These are phyloP conservation scores for Saturnispora sanitii DNA, from an alignment of 805 yeast genomes.

Conservation along the genomic window DNA sequence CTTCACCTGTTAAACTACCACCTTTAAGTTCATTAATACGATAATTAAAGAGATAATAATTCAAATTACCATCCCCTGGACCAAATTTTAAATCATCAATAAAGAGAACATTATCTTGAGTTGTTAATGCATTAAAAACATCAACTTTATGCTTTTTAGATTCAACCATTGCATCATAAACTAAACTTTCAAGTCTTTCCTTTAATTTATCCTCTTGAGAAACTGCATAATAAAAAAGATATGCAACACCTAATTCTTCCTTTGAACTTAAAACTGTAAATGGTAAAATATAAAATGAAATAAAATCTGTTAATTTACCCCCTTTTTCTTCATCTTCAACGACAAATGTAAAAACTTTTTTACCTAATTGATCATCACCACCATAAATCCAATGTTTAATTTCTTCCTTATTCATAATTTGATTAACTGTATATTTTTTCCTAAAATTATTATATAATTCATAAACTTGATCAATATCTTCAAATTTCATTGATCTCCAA, in stretches of 20 bases:
- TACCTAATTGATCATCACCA: constrained; percentile 33
- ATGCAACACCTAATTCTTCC: constrained; percentile 72
- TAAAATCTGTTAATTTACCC: constrained; percentile 73
- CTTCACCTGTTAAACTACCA: constrained; percentile 36
- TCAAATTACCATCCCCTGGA: constrained; percentile 84
- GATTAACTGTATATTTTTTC: constrained; percentile 60
- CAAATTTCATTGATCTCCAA: constrained; percentile 44
- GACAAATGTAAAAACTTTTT: constrained; percentile 62
- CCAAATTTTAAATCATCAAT: constrained; percentile 81
- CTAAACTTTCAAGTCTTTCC: constrained; percentile 17
- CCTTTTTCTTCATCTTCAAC: constrained; percentile 40
- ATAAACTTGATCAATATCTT: constrained; percentile 58
- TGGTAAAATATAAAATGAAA: constrained; percentile 83
- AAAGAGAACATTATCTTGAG: constrained; percentile 83
- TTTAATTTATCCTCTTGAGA: constrained; percentile 27
- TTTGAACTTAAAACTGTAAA: constrained; percentile 73
- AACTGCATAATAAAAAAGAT: constrained; percentile 82
- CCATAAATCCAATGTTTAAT: constrained; percentile 76
- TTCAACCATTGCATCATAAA: constrained; percentile 39
- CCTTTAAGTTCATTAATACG: constrained; percentile 72
- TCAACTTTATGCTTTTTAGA: constrained; percentile 65
- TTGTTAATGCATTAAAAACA: constrained; percentile 86
- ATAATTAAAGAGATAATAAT: constrained; percentile 89
- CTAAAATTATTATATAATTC: constrained; percentile 55
- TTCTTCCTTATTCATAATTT: constrained; percentile 55